phyloP scores from a whole-genome alignment of 78 protist genomes.

The Dictyostelium firmibasis region DNA sequence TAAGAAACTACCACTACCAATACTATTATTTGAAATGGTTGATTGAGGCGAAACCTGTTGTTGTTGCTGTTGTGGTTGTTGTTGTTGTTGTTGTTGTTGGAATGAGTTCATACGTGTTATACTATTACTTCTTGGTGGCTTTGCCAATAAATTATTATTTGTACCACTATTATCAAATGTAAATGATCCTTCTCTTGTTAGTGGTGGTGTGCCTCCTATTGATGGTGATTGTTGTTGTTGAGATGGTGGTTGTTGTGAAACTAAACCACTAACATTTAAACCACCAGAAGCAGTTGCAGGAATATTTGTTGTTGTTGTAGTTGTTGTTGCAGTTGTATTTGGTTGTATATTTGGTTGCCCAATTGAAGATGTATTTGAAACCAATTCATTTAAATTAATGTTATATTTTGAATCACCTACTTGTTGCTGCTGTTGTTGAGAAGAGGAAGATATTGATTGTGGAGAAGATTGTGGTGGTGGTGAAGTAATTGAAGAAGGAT shows the following conservation, averaged over 20 bases:
- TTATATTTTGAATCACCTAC: slow-evolving; percentile 19
- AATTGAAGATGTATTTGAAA: neutral
- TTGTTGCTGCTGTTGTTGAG: neutral
- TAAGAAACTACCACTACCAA: neutral
- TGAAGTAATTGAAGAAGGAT: neutral
- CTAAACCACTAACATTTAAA: neutral
- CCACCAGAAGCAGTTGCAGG: neutral
- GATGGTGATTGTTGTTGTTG: slow-evolving; percentile 1
- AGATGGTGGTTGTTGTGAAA: neutral
- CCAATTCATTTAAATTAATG: slow-evolving; percentile 36
- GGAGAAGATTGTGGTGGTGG: slow-evolving; percentile 3
- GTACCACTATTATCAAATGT: neutral
- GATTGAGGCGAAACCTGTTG: slow-evolving; percentile 21
- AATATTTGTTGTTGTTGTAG: neutral
- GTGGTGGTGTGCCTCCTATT: neutral
- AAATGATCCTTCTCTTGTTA: slow-evolving; percentile 1
- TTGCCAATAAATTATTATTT: neutral
- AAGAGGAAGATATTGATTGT: neutral
- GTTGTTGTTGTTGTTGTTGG: neutral
- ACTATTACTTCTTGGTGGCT: neutral
- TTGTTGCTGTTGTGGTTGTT: too few relatives aligned
- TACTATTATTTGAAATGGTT: neutral
- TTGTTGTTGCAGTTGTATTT: neutral
- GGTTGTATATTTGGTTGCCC: neutral
- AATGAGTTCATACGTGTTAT: slow-evolving; percentile 14